A percentile compares a stretch with the other conserved stretches of the same genome.
These are phyloP conservation scores for Ambrosia trifida DNA, from an alignment of 129 eudicot genomes.

Conservation along the genomic window DNA sequence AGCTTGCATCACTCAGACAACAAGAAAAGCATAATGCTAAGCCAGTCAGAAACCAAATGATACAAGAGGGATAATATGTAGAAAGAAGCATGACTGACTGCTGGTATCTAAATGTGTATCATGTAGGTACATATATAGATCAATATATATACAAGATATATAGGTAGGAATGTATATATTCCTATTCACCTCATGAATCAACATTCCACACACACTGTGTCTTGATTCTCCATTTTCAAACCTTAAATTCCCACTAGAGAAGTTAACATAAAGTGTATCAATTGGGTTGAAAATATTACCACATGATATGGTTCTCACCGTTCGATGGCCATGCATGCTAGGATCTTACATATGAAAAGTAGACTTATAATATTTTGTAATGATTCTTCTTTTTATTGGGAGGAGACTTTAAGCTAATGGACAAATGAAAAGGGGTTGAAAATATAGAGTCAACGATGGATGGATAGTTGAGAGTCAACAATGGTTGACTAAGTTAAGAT, in stretches of 20 bases:
- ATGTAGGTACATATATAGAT: slow-evolving; percentile 5
- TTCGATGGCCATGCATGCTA: not conserved
- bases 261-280: slow-evolving; percentile 12
- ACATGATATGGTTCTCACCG: not conserved
- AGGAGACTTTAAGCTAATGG: not conserved
- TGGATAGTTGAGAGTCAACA: slow-evolving; percentile 10
- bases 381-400: not conserved
- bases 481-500: slow-evolving; percentile 1
- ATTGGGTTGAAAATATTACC: not conserved
- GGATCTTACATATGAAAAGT: not conserved
- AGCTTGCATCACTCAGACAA: not conserved
- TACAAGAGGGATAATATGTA: slow-evolving; percentile 1
- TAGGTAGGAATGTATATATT: not conserved
- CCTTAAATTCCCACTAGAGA: not conserved
- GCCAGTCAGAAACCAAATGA: not conserved
- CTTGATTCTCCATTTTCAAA: not conserved
- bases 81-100: slow-evolving; percentile 19
- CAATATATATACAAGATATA: slow-evolving; percentile 1
- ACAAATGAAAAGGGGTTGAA: not conserved
- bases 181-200: slow-evolving; percentile 12
- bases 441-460: slow-evolving; percentile 11
- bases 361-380: too few species aligned
- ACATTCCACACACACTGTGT: not conserved
- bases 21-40: slow-evolving; percentile 6
- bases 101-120: not conserved